These are phyloP conservation scores for Stemphylium vesicarium DNA, from an alignment of 2,329 filamentous ascomycete species.

Conservation along the genomic window DNA sequence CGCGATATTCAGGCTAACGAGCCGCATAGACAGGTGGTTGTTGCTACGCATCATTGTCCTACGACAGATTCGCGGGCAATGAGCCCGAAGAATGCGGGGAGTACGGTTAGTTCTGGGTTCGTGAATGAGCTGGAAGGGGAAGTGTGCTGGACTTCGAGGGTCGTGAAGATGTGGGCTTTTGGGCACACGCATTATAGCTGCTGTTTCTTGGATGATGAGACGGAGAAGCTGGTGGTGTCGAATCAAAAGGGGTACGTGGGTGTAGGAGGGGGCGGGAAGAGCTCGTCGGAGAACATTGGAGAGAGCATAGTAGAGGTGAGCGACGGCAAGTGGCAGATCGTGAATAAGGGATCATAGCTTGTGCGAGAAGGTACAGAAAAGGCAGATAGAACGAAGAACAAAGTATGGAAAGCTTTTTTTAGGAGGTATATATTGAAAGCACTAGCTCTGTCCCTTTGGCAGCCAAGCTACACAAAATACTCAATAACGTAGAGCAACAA, in stretches of 20 bases:
- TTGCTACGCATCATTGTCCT: conserved; percentile 56
- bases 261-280: conserved; percentile 11
- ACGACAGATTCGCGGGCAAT: conserved; percentile 41
- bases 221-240: conserved; percentile 44
- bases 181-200: conserved; percentile 60
- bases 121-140: conserved; percentile 50
- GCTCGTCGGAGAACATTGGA: neutral
- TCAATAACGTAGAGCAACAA: neutral
- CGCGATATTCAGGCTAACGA: conserved; percentile 21
- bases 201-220: conserved; percentile 42
- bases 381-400: neutral
- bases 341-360: neutral
- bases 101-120: conserved; percentile 43
- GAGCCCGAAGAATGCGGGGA: conserved; percentile 44
- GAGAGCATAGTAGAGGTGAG: neutral
- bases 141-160: conserved; percentile 43
- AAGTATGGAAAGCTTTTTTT: neutral
- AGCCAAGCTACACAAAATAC: neutral
- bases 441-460: too few species aligned
- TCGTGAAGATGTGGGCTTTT: conserved; percentile 56
- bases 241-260: conserved; percentile 52
- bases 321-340: neutral
- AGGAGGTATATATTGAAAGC: too few species aligned
- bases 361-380: neutral
- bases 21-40: conserved; percentile 37